These are phyloP conservation scores for Grigorovia jiainica DNA, from an alignment of 805 yeast species.

Conservation along the genomic window DNA sequence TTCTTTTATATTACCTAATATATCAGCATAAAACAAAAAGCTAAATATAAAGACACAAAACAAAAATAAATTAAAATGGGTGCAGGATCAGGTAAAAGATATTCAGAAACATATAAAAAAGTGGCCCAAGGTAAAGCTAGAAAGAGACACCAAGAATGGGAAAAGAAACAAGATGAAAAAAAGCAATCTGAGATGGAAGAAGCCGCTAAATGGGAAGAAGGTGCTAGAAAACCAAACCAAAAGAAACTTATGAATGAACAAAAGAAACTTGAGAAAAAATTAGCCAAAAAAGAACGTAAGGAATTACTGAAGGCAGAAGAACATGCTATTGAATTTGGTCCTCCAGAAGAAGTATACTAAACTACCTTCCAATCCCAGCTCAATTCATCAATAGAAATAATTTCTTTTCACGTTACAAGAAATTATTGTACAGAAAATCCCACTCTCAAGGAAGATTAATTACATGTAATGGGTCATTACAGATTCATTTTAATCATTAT, in stretches of 20 bases:
- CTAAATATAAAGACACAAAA: not conserved
- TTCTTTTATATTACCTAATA: no score
- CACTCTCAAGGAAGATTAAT: no score
- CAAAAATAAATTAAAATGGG: constrained; percentile 4
- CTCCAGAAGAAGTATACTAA: constrained; percentile 13
- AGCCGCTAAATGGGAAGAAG: constrained; percentile 21
- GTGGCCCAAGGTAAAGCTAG: constrained; percentile 24
- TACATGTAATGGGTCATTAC: no score
- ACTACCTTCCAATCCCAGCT: no score
- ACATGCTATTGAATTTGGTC: constrained; percentile 10
- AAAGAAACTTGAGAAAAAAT: constrained; percentile 13
- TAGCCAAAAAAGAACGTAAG: constrained; percentile 20
- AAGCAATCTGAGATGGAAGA: constrained; percentile 15
- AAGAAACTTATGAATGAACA: constrained; percentile 14
- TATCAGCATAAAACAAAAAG: not conserved
- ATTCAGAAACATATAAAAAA: constrained; percentile 22
- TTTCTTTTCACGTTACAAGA: no score
- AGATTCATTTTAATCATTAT: no score
- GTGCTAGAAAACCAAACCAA: constrained; percentile 13
- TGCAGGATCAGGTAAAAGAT: constrained; percentile 19
- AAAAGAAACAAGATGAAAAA: constrained; percentile 13
- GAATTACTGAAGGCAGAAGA: constrained; percentile 21
- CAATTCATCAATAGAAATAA: no score
- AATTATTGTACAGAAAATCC: no score
- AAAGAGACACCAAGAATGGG: constrained; percentile 20